Conservation (phyloP, 805 yeast species). For the Candida caryicola region DNA sequence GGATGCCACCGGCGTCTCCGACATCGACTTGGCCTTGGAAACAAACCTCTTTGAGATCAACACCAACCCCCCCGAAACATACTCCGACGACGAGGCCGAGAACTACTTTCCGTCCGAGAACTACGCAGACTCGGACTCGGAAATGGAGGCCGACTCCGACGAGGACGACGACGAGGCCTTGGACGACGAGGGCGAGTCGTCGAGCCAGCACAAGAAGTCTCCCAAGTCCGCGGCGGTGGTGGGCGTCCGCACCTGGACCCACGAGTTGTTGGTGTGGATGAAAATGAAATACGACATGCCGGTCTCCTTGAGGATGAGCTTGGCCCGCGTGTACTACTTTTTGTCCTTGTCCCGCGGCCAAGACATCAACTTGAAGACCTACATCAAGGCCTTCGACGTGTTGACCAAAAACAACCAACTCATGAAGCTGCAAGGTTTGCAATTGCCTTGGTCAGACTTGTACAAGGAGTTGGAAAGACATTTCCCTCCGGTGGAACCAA, state of each 20-base stretch:
- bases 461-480: slow-evolving; percentile 32
- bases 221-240: slow-evolving; percentile 72
- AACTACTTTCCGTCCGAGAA: slow-evolving; percentile 16
- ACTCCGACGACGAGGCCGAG: slow-evolving; percentile 14
- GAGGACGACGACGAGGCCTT: slow-evolving; percentile 37
- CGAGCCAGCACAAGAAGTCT: slow-evolving; percentile 57
- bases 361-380: slow-evolving; percentile 54
- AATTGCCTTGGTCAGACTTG: slow-evolving; percentile 51
- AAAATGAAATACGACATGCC: slow-evolving; percentile 82
- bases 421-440: slow-evolving; percentile 39
- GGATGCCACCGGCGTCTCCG: slow-evolving; percentile 29
- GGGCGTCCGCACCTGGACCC: slow-evolving; percentile 80
- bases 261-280: slow-evolving; percentile 75
- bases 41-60: slow-evolving; percentile 47
- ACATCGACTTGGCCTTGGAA: slow-evolving; percentile 49
- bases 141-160: slow-evolving; percentile 13
- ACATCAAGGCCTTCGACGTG: slow-evolving; percentile 57
- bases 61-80: neutral
- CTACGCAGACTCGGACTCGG: slow-evolving; percentile 11
- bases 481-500: slow-evolving; percentile 27
- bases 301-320: slow-evolving; percentile 51
- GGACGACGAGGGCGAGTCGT: slow-evolving; percentile 30
- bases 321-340: slow-evolving; percentile 69
- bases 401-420: slow-evolving; percentile 46
- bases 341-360: slow-evolving; percentile 75